Evolutionary conservation across 129 eudicot species (phyloP), one percentile per base, ranked within the genome.

Genomic region (Artemisia tridentata): DNA sequence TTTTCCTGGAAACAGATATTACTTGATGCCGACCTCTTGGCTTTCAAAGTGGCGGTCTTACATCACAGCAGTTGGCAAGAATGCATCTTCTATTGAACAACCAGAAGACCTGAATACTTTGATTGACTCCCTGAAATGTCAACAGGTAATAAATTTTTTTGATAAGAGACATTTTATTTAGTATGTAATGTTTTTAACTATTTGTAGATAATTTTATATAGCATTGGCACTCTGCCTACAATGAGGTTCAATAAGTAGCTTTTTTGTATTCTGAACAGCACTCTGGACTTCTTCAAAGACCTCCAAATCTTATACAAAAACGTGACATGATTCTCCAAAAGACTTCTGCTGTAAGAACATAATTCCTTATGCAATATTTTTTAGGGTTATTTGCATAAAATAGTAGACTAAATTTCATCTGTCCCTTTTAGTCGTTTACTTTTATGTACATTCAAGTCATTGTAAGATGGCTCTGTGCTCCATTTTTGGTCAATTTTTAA

Each of bases 1-100:
- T 63, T 20, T 47, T 48, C 69, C 84, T 18, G 25, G 69, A 80
- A 61, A 67, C 63, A 82, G 52, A 57, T 93, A 93, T 80, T 93
- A 78, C 68, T 73, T 93, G 83, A 65, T 93, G 81, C 97, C 97
- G 31, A 68, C 97, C 76, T 89, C 89, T 68, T 93, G 99, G 99
- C 77, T 93, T 72, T 79, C 92, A 68, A 82, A 82, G 65, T 93
- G 99, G 99, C 87, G 88, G 82, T 79, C 70, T 66, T 93, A 85
- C 71, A 48, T 82, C 18, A 84, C 70, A 76, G 84, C 99, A 61
- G 81, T 81, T 82, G 96, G 97, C 55, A 93, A 85, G 80, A 93
- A 67, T 79, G 79, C 91, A 61, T 56, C 93, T 60, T 69, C 85
- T 51, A 60, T 75, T 68, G 85, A 79, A 51, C 84, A 84, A 75